phyloP scores from a whole-genome alignment of 257 asterid genomes.

The Solanum boliviense region DNA sequence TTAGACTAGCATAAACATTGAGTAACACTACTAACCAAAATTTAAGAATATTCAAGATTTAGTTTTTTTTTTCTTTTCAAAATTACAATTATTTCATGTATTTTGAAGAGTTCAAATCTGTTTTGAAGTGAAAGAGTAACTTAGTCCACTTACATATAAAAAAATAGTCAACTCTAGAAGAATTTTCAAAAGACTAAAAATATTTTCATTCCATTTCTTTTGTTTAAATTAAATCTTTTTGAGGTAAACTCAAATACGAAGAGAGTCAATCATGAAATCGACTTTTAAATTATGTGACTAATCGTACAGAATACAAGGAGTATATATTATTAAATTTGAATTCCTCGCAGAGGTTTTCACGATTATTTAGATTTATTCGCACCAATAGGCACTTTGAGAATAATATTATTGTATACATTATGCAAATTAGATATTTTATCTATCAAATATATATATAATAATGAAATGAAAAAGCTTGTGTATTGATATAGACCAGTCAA shows the following conservation, averaged over 20 bases:
- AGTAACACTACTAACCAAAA: background rate
- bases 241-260: background rate
- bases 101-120: background rate
- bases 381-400: background rate
- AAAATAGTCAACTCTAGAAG: background rate
- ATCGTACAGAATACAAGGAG: background rate
- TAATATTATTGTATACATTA: background rate
- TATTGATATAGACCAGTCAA: constrained; percentile 9
- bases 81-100: background rate
- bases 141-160: background rate
- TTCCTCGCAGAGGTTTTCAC: background rate
- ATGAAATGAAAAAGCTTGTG: background rate
- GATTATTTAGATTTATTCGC: background rate
- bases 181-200: background rate
- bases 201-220: background rate
- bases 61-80: background rate
- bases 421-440: background rate
- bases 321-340: background rate
- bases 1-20: background rate
- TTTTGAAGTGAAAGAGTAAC: background rate
- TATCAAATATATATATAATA: too few relatives aligned
- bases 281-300: background rate
- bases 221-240: background rate
- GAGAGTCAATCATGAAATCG: background rate
- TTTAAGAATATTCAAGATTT: background rate